phyloP scores from a whole-genome alignment of 495 filamentous ascomycete species.

The Penicillium lagena region DNA sequence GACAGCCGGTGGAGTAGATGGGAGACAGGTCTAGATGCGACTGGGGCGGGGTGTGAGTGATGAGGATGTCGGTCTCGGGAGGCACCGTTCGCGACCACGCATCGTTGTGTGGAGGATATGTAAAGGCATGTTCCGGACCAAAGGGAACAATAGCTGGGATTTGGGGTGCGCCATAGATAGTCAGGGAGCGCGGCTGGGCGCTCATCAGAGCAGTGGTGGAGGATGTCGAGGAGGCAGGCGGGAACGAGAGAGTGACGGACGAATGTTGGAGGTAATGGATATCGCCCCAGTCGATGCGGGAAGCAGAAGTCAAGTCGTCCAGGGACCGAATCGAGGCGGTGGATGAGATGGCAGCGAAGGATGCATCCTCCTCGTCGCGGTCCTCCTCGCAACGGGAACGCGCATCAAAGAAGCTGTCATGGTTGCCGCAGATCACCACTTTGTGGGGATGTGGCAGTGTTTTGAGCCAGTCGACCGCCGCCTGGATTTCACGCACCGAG shows the following conservation, averaged over 20 bases:
- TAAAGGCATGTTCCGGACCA: conserved; percentile 59
- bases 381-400: conserved; percentile 39
- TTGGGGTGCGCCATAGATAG: conserved; percentile 58
- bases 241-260: conserved; percentile 43
- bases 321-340: conserved; percentile 36
- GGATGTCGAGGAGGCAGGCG: conserved; percentile 8
- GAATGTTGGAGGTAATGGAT: conserved; percentile 63
- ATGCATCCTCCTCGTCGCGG: conserved; percentile 15
- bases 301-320: conserved; percentile 25
- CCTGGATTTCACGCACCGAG: conserved; percentile 63
- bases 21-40: conserved; percentile 67
- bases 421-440: conserved; percentile 83
- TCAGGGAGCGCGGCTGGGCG: conserved; percentile 33
- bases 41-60: conserved; percentile 71
- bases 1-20: conserved; percentile 60
- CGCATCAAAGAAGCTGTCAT: conserved; percentile 75
- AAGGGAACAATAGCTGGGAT: conserved; percentile 50
- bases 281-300: conserved; percentile 48
- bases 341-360: conserved; percentile 28
- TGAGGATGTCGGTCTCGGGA: conserved; percentile 66
- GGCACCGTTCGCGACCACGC: conserved; percentile 66
- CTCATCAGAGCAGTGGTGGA: conserved; percentile 8
- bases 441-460: conserved; percentile 69
- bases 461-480: conserved; percentile 71
- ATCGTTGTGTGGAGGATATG: conserved; percentile 53